Evolutionary conservation across 2,329 filamentous ascomycete species (phyloP).

Genomic region (Elsinoe batatas): DNA sequence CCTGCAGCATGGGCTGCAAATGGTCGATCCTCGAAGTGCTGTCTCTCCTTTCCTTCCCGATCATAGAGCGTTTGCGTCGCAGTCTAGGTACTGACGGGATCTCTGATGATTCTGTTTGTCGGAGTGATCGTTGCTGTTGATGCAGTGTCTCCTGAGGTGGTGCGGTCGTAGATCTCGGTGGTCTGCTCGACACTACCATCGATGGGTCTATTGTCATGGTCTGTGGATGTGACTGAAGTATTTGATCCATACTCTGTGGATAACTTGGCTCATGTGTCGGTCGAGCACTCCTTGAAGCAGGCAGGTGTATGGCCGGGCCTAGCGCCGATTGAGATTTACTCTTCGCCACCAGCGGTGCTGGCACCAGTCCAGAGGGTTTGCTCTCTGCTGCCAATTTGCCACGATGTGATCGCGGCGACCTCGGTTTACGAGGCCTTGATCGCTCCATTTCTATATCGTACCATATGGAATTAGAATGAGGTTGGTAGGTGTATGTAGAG

Average conservation of each 20-base stretch:
- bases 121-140: not conserved
- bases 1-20: not conserved
- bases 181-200: not conserved
- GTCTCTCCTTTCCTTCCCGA: not conserved
- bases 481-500: no score
- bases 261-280: not conserved
- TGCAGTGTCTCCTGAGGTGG: not conserved
- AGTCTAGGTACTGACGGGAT: not conserved
- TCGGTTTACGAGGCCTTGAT: slow-evolving; percentile 4
- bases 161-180: not conserved
- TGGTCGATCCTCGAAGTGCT: not conserved
- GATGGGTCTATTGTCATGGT: not conserved
- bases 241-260: slow-evolving; percentile 5
- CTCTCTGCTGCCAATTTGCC: not conserved
- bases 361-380: not conserved
- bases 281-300: not conserved
- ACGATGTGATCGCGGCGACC: slow-evolving; percentile 8
- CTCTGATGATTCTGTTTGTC: not conserved
- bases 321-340: not conserved
- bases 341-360: slow-evolving; percentile 1
- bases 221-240: not conserved
- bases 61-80: slow-evolving; percentile 5
- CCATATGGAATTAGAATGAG: not conserved
- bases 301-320: not conserved
- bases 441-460: not conserved